Conservation (phyloP, 2,329 filamentous ascomycete species). For the Aspergillus persii region DNA sequence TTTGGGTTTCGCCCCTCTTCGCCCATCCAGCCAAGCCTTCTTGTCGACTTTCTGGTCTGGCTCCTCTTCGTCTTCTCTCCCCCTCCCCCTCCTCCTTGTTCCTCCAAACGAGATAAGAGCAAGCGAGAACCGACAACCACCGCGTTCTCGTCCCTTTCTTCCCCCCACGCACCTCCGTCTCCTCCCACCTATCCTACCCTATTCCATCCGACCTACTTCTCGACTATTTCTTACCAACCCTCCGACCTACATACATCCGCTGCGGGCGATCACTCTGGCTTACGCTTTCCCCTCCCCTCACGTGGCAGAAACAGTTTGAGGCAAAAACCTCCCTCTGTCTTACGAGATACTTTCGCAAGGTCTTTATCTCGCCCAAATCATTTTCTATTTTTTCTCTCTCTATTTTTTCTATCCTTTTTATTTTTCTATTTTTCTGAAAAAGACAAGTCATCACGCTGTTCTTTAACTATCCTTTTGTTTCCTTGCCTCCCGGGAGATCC, state of each 20-base stretch:
- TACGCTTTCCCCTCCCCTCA: constrained; percentile 9
- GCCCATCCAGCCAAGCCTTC: constrained; percentile 18
- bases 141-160: not conserved
- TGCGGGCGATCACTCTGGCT: constrained; percentile 11
- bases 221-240: not conserved
- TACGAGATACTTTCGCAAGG: not conserved
- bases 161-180: not conserved
- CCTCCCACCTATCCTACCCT: not conserved
- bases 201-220: not conserved
- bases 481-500: not conserved
- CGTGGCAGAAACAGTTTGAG: constrained; percentile 17
- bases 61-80: constrained; percentile 9
- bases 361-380: too few relatives aligned
- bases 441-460: not conserved
- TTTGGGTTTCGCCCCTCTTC: constrained; percentile 18
- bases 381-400: not conserved
- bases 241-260: constrained; percentile 6
- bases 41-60: not conserved
- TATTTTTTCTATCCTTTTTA: constrained; percentile 3
- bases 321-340: not conserved
- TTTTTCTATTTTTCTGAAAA: constrained; percentile 1
- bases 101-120: constrained; percentile 10
- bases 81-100: constrained; percentile 3
- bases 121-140: not conserved
- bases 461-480: constrained; percentile 1